phyloP scores from a whole-genome alignment of 345 rosid species.

The Populus euphratica region DNA sequence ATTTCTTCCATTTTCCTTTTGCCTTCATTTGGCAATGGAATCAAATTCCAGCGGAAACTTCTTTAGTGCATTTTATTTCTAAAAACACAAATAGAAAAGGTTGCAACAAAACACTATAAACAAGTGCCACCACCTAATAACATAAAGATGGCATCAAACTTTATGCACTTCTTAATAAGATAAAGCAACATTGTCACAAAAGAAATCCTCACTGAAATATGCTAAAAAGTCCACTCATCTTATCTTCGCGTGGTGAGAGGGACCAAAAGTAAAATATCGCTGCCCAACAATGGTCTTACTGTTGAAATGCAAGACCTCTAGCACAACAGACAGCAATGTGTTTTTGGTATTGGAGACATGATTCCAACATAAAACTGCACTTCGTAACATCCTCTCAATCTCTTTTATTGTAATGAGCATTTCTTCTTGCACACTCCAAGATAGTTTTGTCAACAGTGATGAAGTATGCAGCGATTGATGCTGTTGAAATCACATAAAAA shows the following conservation, averaged over 20 bases:
- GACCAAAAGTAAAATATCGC: background rate
- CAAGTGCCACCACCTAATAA: background rate
- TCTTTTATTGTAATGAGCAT: constrained; percentile 34
- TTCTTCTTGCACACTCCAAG: constrained; percentile 53
- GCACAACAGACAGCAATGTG: background rate
- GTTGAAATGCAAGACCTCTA: background rate
- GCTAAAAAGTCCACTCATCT: background rate
- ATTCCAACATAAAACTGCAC: background rate
- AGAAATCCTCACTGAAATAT: background rate
- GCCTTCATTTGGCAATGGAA: background rate
- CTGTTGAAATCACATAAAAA: constrained; percentile 28
- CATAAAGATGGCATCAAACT: background rate
- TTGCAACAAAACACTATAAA: background rate
- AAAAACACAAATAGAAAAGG: background rate
- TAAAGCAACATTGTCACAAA: background rate
- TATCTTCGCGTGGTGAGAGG: background rate
- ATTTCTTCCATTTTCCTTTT: background rate
- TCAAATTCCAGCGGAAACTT: background rate
- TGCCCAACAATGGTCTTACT: background rate
- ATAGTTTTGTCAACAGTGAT: constrained; percentile 60
- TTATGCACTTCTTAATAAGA: background rate
- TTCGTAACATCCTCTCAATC: background rate
- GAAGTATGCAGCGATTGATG: constrained; percentile 54
- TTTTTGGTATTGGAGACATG: background rate
- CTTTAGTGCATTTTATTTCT: background rate